These are phyloP conservation scores for Didymosphaeria variabile DNA, from an alignment of 2,329 filamentous ascomycete genomes.

Conservation along the genomic window DNA sequence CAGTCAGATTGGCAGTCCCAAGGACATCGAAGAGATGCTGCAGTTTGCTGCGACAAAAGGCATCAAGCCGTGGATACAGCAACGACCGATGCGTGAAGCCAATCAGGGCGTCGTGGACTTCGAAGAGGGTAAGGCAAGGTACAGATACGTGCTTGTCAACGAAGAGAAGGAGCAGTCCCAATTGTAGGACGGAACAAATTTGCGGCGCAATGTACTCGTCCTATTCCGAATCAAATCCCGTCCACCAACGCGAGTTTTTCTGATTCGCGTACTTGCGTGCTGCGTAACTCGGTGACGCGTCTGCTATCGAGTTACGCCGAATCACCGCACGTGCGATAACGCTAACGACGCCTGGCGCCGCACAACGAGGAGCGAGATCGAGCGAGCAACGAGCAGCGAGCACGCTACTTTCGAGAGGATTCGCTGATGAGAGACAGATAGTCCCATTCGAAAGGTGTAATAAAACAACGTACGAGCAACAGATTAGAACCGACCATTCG, in stretches of 20 bases:
- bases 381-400: not conserved
- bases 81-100: conserved; percentile 61
- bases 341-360: not conserved
- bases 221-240: not conserved
- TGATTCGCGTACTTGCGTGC: not conserved
- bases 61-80: conserved; percentile 70
- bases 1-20: conserved; percentile 61
- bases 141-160: conserved; percentile 50
- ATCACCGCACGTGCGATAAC: no score
- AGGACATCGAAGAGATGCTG: conserved; percentile 70
- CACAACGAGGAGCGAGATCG: no score
- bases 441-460: not conserved
- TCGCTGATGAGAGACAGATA: not conserved
- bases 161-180: conserved; percentile 36
- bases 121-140: conserved; percentile 63
- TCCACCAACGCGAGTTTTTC: not conserved
- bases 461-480: not conserved
- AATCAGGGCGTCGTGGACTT: conserved; percentile 68
- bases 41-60: conserved; percentile 66
- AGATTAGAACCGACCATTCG: not conserved
- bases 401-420: not conserved
- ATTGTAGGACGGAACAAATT: conserved; percentile 21
- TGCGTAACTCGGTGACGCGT: not conserved
- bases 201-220: not conserved
- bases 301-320: not conserved